Percentiles rank a stretch among this genome's conserved stretches.
These are phyloP conservation scores for Saccharomyces hybrid DNA, from an alignment of 1,139 yeast genomes.

Conservation along the genomic window DNA sequence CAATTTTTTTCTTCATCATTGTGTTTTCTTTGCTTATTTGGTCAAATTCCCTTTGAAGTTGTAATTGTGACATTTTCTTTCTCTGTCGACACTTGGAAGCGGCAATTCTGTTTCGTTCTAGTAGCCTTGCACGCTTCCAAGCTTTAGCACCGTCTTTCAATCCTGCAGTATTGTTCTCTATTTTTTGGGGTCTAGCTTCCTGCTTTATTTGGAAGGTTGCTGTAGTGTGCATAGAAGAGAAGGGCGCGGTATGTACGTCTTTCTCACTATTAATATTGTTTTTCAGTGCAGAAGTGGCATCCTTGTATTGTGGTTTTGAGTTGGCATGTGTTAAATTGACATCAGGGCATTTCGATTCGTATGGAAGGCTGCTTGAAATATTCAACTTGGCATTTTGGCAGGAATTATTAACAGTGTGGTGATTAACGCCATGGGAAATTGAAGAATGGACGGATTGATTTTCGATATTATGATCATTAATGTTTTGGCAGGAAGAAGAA, in stretches of 20 bases:
- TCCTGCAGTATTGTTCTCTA: constrained; percentile 31
- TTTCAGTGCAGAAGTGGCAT: not conserved
- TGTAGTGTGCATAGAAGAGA: not conserved
- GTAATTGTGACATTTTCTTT: constrained; percentile 59
- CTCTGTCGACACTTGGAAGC: constrained; percentile 71
- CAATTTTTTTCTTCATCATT: constrained; percentile 34
- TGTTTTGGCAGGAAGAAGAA: not conserved
- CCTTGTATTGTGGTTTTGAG: not conserved
- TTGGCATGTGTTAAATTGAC: not conserved
- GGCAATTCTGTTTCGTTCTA: constrained; percentile 62
- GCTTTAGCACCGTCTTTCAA: constrained; percentile 69
- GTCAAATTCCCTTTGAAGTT: constrained; percentile 49
- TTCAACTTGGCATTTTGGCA: not conserved
- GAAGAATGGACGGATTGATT: not conserved
- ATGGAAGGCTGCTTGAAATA: not conserved
- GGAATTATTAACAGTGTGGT: not conserved
- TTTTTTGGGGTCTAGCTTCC: not conserved
- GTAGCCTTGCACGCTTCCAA: constrained; percentile 59
- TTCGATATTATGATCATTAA: not conserved
- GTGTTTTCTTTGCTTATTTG: constrained; percentile 40
- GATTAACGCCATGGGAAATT: not conserved
- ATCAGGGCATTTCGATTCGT: not conserved
- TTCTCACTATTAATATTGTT: not conserved
- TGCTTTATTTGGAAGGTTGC: not conserved
- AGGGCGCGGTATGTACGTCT: not conserved